These are phyloP conservation scores for Colletotrichum aenigma DNA, from an alignment of 2,329 filamentous ascomycete genomes.

Conservation along the genomic window DNA sequence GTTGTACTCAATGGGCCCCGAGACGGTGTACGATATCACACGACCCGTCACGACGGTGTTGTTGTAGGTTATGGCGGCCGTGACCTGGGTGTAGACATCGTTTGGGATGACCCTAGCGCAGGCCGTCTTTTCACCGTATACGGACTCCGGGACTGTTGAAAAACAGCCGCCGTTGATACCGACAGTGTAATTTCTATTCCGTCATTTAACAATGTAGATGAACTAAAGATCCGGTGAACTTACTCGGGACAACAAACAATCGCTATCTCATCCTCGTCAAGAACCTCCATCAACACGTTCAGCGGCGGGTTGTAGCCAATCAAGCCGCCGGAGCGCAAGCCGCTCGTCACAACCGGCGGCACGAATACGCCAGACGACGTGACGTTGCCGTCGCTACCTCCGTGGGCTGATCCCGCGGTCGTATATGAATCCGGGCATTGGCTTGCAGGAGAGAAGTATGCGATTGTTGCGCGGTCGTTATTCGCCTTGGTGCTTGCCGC, in stretches of 20 bases:
- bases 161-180: not conserved
- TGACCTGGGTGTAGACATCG: not conserved
- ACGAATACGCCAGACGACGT: not conserved
- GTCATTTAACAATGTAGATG: accelerated
- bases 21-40: not conserved
- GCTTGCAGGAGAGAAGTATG: conserved; percentile 27
- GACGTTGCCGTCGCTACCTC: not conserved
- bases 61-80: not conserved
- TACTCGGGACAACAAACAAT: not conserved
- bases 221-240: not conserved
- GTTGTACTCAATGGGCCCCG: not conserved
- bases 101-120: not conserved
- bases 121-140: not conserved
- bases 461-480: not conserved
- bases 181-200: not conserved
- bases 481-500: not conserved
- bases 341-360: not conserved
- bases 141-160: not conserved
- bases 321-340: not conserved
- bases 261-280: not conserved
- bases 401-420: conserved; percentile 22
- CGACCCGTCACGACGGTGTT: not conserved
- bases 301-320: not conserved
- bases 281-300: not conserved
- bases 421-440: conserved; percentile 28